phyloP scores from a whole-genome alignment of 2,329 filamentous ascomycete species.

The Aspergillus piperis region DNA sequence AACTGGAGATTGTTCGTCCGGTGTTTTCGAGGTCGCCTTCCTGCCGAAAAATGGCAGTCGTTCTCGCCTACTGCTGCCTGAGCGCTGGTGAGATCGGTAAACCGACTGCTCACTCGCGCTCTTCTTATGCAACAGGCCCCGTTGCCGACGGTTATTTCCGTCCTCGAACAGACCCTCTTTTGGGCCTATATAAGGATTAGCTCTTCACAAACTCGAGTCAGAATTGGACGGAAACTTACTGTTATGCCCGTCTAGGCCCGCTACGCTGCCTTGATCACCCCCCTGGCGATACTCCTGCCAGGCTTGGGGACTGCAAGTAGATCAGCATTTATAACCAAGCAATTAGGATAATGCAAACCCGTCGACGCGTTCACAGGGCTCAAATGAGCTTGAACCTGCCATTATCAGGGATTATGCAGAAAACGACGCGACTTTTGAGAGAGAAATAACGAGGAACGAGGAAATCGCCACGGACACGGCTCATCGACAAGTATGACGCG shows the following conservation, averaged over 20 bases:
- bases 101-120: neutral
- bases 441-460: neutral
- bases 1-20: neutral
- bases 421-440: too few relatives aligned
- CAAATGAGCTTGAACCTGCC: neutral
- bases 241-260: neutral
- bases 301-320: neutral
- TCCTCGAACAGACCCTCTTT: neutral
- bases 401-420: constrained; percentile 2
- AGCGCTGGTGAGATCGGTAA: neutral
- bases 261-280: neutral
- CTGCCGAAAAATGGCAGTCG: neutral
- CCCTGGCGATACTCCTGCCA: neutral
- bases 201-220: neutral
- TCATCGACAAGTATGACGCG: neutral
- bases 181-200: neutral
- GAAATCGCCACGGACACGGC: neutral
- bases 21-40: neutral
- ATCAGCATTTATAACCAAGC: neutral
- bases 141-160: neutral
- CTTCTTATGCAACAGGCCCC: neutral
- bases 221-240: neutral
- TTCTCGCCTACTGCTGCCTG: neutral
- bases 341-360: neutral
- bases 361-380: neutral